These are phyloP conservation scores for Lippia alba DNA, from an alignment of 305 asterid genomes.

Conservation along the genomic window DNA sequence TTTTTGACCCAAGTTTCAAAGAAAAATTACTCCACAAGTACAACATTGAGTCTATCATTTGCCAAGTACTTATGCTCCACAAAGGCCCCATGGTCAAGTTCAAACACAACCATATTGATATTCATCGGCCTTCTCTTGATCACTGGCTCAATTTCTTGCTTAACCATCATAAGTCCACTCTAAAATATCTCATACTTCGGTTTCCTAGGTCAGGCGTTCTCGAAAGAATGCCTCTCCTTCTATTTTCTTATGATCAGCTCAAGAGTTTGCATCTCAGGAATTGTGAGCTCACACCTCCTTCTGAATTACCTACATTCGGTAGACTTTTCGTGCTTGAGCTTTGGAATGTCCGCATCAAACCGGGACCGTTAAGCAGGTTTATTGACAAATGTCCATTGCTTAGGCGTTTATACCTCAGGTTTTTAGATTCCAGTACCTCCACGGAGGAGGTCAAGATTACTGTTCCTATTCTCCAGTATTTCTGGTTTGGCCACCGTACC, in stretches of 20 bases:
- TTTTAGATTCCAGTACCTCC: no score
- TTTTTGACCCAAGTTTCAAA: background rate
- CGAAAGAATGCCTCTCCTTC: background rate
- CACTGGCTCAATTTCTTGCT: background rate
- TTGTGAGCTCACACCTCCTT: no score
- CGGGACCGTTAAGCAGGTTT: no score
- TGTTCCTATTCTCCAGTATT: background rate
- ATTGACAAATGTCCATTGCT: no score
- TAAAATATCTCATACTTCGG: background rate
- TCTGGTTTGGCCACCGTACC: background rate
- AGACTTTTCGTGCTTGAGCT: no score
- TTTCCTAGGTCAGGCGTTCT: background rate
- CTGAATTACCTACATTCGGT: no score
- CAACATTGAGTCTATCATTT: background rate
- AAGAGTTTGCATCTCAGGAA: background rate
- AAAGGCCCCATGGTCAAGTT: conserved; percentile 1
- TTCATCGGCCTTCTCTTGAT: background rate
- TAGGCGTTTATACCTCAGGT: no score
- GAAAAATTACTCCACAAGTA: background rate
- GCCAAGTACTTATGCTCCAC: background rate
- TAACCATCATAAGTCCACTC: background rate
- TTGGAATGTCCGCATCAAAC: no score
- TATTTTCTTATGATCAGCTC: background rate
- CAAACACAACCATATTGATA: background rate
- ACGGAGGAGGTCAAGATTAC: background rate